Base-by-base conservation (phyloP, 2,329 filamentous ascomycete genomes). In the Aspergillus pseudoviridinutans region DNA sequence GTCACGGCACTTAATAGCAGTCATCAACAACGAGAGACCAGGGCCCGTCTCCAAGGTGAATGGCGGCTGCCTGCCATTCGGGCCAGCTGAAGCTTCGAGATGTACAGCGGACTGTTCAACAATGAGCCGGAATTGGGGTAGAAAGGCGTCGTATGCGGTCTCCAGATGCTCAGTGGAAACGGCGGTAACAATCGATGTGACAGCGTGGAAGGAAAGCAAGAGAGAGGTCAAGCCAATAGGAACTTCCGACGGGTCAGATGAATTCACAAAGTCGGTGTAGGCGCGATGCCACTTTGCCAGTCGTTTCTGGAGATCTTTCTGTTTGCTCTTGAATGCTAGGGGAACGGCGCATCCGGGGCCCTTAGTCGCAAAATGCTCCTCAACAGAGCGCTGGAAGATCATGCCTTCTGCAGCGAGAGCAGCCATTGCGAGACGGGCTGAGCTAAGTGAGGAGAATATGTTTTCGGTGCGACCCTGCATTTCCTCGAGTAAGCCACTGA, bases 381-480 rank as follows among this genome's bases (percentile, higher is more conserved):
- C 42, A 8, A 51, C 41, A 17, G 50, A 38, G 8, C 51, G 54
- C 17, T 57, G 29, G 7, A 61, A 53, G 1, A 61, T 50, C 35
- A 54, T 44, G 12, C 38, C 25, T 28, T 57, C 54, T 0, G 54
- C 44, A 9, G 42, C 22, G 1, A 59, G 49, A n/a, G 29, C 25
- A 2, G 49, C 27, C 6, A 59, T 46, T 6, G 51, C 44, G n/a
- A 50, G 27, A n/a, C 57, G 41, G 12, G 57, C 59, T 1, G 44
- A 29, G 10, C 61, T 66, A 3, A 70, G 59, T 1, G 68, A 67
- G 8, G 50, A 8, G 25, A 67, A 66, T n/a, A 49, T 28, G 3
- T 47, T 50, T 6, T 22, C 24, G 8, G 7, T 12, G 2, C 10
- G 8, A 2, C 12, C 28, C 2, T 53, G 14, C 2, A 41, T 8